phyloP scores from a whole-genome alignment of 2,329 filamentous ascomycete genomes.

The Pochonia chlamydosporia region DNA sequence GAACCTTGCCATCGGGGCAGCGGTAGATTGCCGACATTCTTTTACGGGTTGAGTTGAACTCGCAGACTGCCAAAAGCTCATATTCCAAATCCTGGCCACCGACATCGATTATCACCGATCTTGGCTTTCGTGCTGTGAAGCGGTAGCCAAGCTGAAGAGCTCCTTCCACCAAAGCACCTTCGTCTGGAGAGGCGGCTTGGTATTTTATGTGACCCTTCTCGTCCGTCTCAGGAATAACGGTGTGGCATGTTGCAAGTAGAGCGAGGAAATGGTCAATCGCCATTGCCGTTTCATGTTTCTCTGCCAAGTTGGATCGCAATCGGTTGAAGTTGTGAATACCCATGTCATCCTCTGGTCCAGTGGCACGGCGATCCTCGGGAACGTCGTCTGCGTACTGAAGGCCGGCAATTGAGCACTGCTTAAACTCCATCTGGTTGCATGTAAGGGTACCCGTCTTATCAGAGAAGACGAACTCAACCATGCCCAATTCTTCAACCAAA shows the following conservation, averaged over 20 bases:
- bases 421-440: constrained; percentile 99
- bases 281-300: constrained; percentile 41
- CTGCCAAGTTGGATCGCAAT: constrained; percentile 63
- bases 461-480: constrained; percentile 98
- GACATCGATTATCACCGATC: constrained; percentile 76
- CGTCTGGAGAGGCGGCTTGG: constrained; percentile 94
- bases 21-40: constrained; percentile 97
- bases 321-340: constrained; percentile 78
- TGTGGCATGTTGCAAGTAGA: constrained; percentile 86
- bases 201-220: constrained; percentile 89
- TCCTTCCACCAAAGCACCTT: constrained; percentile 93
- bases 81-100: constrained; percentile 72
- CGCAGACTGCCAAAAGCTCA: constrained; percentile 90
- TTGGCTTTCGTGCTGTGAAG: constrained; percentile 86
- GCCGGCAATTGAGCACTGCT: constrained; percentile 86
- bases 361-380: constrained; percentile 81
- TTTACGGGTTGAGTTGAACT: constrained; percentile 93
- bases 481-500: constrained; percentile 91
- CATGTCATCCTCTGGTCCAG: constrained; percentile 74
- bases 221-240: constrained; percentile 86
- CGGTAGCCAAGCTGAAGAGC: constrained; percentile 80
- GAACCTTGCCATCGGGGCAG: constrained; percentile 90
- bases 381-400: constrained; percentile 92
- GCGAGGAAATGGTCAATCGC: constrained; percentile 76
- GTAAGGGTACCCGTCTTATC: constrained; percentile 97